phyloP scores from a whole-genome alignment of 208 protist species.

The Vickermania spadyakhi region DNA sequence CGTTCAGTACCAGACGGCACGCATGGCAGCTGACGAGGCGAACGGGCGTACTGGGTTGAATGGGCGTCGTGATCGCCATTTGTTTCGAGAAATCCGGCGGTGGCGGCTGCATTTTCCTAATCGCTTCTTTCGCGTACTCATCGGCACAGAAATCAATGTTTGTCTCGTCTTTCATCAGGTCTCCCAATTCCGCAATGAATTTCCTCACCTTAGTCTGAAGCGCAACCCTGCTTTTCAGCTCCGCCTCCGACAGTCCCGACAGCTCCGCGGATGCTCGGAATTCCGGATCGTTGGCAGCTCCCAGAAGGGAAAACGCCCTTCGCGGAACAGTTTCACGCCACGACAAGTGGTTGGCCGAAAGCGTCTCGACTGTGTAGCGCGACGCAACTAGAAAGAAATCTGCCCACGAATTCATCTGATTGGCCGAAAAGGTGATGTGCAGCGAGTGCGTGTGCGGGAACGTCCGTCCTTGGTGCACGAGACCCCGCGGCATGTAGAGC shows the following conservation, averaged over 20 bases:
- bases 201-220: constrained; percentile 20
- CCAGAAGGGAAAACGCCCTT: constrained; percentile 19
- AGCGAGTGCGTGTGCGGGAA: constrained; percentile 53
- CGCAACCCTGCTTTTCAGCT: constrained; percentile 7
- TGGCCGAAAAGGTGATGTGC: constrained; percentile 91
- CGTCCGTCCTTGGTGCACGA: constrained; percentile 86
- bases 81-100: constrained; percentile 5
- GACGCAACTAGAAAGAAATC: constrained; percentile 33
- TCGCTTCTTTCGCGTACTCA: constrained; percentile 30
- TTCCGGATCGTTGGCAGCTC: constrained; percentile 21
- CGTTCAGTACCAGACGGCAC: constrained; percentile 32
- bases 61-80: background rate
- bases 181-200: constrained; percentile 26
- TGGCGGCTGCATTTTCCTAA: constrained; percentile 42
- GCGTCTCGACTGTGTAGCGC: constrained; percentile 31
- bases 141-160: constrained; percentile 46
- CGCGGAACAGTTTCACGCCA: constrained; percentile 41
- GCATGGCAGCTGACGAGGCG: constrained; percentile 28
- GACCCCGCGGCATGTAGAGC: constrained; percentile 93
- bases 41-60: constrained; percentile 11
- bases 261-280: constrained; percentile 21
- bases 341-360: constrained; percentile 41
- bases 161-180: constrained; percentile 28
- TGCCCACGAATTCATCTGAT: constrained; percentile 73
- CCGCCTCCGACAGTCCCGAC: constrained; percentile 13